Percentiles rank a stretch among this genome's conserved stretches.
phyloP scores from a whole-genome alignment of 129 eudicot species.

The Pulicaria dysenterica region DNA sequence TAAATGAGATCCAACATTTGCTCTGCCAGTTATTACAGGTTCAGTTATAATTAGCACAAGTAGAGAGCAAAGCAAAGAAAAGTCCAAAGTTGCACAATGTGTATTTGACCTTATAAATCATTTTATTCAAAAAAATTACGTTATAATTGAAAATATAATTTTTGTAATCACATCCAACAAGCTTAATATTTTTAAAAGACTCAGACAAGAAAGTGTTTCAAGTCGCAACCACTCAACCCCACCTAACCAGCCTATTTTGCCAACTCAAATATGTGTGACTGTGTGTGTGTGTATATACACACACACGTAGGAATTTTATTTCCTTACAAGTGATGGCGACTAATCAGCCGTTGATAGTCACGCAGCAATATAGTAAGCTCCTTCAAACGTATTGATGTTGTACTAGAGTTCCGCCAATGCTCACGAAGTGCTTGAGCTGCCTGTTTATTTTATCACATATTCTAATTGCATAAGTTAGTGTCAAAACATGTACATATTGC shows the following conservation, averaged over 20 bases:
- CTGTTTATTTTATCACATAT: slow-evolving; percentile 36
- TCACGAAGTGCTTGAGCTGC: slow-evolving; percentile 71
- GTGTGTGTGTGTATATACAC: too few relatives aligned
- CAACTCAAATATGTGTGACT: not conserved
- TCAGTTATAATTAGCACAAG: not conserved
- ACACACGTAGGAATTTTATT: not conserved
- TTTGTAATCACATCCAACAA: not conserved
- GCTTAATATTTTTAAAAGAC: not conserved
- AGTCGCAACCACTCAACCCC: not conserved
- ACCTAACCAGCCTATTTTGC: not conserved
- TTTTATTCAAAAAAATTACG: not conserved
- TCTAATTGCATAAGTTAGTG: not conserved
- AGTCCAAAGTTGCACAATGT: not conserved
- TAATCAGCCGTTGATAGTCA: slow-evolving; percentile 85
- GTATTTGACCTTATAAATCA: not conserved
- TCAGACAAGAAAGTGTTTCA: not conserved
- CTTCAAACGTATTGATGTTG: slow-evolving; percentile 63
- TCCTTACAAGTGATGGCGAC: slow-evolving; percentile 63
- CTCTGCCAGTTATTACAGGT: slow-evolving; percentile 45
- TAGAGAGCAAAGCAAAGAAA: not conserved
- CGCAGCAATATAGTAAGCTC: slow-evolving; percentile 77
- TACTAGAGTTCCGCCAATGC: slow-evolving; percentile 67
- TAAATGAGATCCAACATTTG: slow-evolving; percentile 45
- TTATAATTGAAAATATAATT: not conserved
- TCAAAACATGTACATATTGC: not conserved